These are phyloP conservation scores for Jamesozyma lodderae DNA, from an alignment of 805 yeast species.

Conservation along the genomic window DNA sequence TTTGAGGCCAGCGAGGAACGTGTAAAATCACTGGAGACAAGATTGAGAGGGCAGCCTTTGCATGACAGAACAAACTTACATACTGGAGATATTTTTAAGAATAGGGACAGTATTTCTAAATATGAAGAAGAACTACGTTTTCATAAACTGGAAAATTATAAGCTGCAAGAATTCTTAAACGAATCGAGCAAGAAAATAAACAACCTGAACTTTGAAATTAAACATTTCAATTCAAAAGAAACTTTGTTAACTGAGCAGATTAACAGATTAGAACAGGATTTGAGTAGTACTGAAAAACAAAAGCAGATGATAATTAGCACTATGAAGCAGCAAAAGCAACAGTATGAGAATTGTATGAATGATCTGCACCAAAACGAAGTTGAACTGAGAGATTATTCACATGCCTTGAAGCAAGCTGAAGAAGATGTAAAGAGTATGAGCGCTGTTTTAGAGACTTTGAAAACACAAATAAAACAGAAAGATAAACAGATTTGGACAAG, in stretches of 20 bases:
- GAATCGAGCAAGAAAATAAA: conserved; percentile 39
- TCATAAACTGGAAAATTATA: conserved; percentile 31
- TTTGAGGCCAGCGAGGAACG: conserved; percentile 40
- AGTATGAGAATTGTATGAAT: conserved; percentile 65
- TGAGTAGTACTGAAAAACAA: conserved; percentile 48
- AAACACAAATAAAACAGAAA: conserved; percentile 41
- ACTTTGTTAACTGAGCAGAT: conserved; percentile 32
- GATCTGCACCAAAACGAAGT: conserved; percentile 75
- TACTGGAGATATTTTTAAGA: conserved; percentile 21
- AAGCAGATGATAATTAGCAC: conserved; percentile 46
- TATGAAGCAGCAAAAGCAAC: conserved; percentile 51
- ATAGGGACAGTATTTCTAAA: conserved; percentile 23
- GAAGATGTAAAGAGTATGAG: conserved; percentile 50
- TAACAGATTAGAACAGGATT: conserved; percentile 42
- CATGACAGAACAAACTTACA: conserved; percentile 25
- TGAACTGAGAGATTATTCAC: conserved; percentile 46
- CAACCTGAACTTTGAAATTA: conserved; percentile 35
- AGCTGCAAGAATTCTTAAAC: conserved; percentile 41
- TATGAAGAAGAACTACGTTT: conserved; percentile 27
- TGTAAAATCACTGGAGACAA: conserved; percentile 34
- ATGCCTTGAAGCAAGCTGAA: conserved; percentile 38
- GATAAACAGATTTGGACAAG: conserved; percentile 51
- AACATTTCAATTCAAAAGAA: conserved; percentile 33
- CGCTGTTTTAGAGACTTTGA: conserved; percentile 42
- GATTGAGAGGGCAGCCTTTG: conserved; percentile 19